Evolutionary conservation across 75 land plant genomes (phyloP), one percentile per base, ranked within the genome.

Genomic region (Adiantum capillusveneris): DNA sequence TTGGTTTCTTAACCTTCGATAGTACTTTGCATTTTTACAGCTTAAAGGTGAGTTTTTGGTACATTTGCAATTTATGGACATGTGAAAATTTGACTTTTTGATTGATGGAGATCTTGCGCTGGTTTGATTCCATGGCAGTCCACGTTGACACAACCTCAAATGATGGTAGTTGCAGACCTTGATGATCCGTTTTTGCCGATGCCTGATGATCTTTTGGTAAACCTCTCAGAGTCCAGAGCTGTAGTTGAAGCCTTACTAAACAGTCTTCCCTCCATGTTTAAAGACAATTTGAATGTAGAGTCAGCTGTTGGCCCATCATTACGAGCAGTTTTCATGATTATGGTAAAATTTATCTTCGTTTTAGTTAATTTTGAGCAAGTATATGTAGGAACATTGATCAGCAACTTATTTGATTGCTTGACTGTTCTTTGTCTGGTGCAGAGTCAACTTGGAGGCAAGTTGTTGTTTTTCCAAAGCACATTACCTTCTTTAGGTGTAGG

Each of bases 221-320:
- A 95, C 68, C 72, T 95, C 54, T 79, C 97, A 20, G 99, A 95
- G 49, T 95, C 99, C 28, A 80, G 82, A 65, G 59, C 44, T 41
- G 99, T 95, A 26, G 97, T 95, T 44, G 99, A 90, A 29, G 73
- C 92, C 53, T 75, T 95, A 52, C 68, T 95, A 29, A 95, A 90
- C 73, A 95, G 96, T 64, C 76, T 95, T 55, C 99, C 99, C 0
- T 68, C 84, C 25, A 84, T 90, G 86, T 95, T 95, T 63, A 86
- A 83, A 49, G 83, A 76, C 53, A 86, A 73, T 60, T 31, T 59
- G 21, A 84, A 84, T 66, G 65, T 90, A 19, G 99, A 95, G 68
- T 90, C 97, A 54, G 99, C 99, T 31, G 77, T 90, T 61, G 99
- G 99, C 16, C 97, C 99, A 59, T 92, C 99, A 43, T 75, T 95